Evolutionary conservation across 352 stramenopile species (phyloP).

Genomic region (Discostella stelligera): DNA sequence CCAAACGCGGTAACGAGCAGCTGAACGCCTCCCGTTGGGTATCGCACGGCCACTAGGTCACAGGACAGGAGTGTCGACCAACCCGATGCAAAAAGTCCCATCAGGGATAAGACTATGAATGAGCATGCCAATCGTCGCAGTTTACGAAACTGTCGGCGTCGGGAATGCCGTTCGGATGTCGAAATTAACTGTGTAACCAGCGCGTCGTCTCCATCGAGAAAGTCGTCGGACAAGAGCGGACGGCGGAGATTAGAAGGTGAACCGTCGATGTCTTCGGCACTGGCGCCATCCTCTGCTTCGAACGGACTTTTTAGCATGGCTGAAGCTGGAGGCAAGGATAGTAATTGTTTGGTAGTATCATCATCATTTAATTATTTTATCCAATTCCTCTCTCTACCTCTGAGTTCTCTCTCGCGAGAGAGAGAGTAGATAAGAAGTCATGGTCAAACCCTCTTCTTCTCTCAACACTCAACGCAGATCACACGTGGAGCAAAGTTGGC

Average conservation of each 20-base stretch:
- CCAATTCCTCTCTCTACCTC: no score
- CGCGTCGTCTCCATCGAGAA: background rate
- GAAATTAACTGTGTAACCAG: constrained; percentile 6
- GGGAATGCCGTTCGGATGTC: background rate
- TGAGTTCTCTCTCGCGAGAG: no score
- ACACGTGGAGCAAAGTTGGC: no score
- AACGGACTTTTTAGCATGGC: background rate
- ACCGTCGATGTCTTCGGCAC: background rate
- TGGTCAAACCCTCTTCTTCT: no score
- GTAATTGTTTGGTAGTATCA: no score
- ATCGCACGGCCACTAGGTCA: background rate
- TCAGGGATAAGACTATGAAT: background rate
- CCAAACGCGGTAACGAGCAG: constrained; percentile 2
- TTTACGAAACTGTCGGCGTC: background rate
- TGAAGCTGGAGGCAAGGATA: background rate
- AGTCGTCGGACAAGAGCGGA: background rate
- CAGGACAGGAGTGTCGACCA: constrained; percentile 1
- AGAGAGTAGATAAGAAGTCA: no score
- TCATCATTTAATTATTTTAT: no score
- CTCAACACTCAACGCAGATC: no score
- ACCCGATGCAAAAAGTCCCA: constrained; percentile 3
- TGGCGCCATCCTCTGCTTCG: background rate
- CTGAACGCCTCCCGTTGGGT: constrained; percentile 1
- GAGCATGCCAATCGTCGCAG: background rate
- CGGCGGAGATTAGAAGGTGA: background rate